Conservation (phyloP, 2,329 filamentous ascomycete genomes). For the Hymenoscyphus repandus region DNA sequence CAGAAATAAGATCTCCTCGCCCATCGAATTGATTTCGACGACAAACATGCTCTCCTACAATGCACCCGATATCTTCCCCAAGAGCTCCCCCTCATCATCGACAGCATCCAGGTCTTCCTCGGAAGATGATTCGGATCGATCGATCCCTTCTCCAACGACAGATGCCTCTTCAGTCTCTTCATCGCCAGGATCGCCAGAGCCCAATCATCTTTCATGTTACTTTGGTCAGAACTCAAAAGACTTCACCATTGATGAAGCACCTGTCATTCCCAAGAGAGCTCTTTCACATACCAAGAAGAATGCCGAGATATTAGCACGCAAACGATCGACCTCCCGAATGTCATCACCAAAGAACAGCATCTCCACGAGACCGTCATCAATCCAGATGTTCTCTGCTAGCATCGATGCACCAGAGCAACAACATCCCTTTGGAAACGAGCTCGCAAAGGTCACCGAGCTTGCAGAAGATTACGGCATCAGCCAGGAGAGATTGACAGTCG, state of each 20-base stretch:
- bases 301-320: conserved; percentile 68
- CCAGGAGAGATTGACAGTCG: conserved; percentile 48
- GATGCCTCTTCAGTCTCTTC: conserved; percentile 38
- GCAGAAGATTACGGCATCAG: conserved; percentile 75
- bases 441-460: conserved; percentile 88
- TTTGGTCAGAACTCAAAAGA: conserved; percentile 40
- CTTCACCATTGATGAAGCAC: conserved; percentile 41
- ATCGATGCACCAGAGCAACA: conserved; percentile 35
- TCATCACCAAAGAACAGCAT: conserved; percentile 55
- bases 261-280: conserved; percentile 70
- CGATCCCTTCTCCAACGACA: conserved; percentile 38
- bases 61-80: conserved; percentile 69
- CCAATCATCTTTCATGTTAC: conserved; percentile 64
- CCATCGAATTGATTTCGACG: conserved; percentile 82
- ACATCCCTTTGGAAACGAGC: conserved; percentile 83
- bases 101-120: conserved; percentile 37
- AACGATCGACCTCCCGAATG: conserved; percentile 57
- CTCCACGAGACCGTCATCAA: conserved; percentile 50
- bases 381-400: conserved; percentile 27
- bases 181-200: conserved; percentile 46
- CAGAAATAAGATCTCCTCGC: conserved; percentile 73
- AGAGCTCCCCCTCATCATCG: conserved; percentile 14
- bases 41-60: conserved; percentile 97
- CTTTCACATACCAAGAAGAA: conserved; percentile 86
- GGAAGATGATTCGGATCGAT: conserved; percentile 68